A percentile compares a stretch with the other conserved stretches of the same genome.
Conservation (phyloP, 805 yeast species). For the Brettanomyces custersianus region DNA sequence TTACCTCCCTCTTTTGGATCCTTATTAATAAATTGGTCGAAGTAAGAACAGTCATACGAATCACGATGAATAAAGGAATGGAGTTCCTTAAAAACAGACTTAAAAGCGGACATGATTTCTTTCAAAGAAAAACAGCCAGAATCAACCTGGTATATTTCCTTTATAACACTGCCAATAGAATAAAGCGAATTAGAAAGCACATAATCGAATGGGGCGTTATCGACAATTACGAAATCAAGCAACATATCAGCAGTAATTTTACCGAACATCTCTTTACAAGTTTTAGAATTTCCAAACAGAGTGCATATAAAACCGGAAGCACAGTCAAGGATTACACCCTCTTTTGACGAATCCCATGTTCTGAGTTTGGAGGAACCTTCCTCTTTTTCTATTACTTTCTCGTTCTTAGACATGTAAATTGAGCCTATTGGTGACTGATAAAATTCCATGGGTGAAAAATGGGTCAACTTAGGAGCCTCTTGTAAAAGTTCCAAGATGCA, state of each 20-base stretch:
- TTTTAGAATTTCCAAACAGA: slow-evolving; percentile 41
- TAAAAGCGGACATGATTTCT: slow-evolving; percentile 11
- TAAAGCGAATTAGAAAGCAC: slow-evolving; percentile 44
- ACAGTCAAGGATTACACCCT: slow-evolving; percentile 41
- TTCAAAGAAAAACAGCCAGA: slow-evolving; percentile 38
- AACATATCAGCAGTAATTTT: slow-evolving; percentile 32
- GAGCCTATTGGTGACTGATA: slow-evolving; percentile 31
- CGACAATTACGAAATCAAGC: slow-evolving; percentile 37
- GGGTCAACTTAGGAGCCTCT: slow-evolving; percentile 31
- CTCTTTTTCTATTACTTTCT: slow-evolving; percentile 32
- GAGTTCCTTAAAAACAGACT: slow-evolving; percentile 9
- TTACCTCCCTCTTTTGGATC: slow-evolving; percentile 22
- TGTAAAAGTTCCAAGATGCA: slow-evolving; percentile 39
- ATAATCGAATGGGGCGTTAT: slow-evolving; percentile 55
- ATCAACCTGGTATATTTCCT: slow-evolving; percentile 29
- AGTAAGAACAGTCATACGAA: slow-evolving; percentile 27
- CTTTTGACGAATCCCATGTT: slow-evolving; percentile 45
- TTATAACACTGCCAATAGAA: slow-evolving; percentile 45
- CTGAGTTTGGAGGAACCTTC: slow-evolving; percentile 31
- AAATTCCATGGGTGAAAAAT: slow-evolving; percentile 33
- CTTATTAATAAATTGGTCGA: slow-evolving; percentile 24
- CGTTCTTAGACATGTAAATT: slow-evolving; percentile 33
- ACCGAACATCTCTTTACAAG: slow-evolving; percentile 34
- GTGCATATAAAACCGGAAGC: slow-evolving; percentile 42
- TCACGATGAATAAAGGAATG: slow-evolving; percentile 21